phyloP scores from a whole-genome alignment of 2,329 filamentous ascomycete species.

The Atkinsonella hypoxylon region DNA sequence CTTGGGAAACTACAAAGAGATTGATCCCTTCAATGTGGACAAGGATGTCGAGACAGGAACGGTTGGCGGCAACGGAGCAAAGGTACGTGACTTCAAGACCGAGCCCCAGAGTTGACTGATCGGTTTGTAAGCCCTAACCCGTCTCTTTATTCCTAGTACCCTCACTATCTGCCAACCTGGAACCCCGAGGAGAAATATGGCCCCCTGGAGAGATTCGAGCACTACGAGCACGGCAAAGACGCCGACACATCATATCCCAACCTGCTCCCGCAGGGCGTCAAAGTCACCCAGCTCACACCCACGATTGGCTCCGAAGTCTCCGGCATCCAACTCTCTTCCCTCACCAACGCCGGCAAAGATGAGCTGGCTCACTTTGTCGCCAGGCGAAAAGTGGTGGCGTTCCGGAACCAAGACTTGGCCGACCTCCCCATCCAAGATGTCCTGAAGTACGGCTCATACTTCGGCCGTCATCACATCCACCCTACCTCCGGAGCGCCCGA shows the following conservation, averaged over 20 bases:
- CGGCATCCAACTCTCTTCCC: conserved; percentile 58
- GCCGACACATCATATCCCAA: conserved; percentile 59
- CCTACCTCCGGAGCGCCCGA: conserved; percentile 65
- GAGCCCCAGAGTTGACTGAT: neutral
- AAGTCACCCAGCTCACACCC: conserved; percentile 53
- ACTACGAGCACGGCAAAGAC: conserved; percentile 65
- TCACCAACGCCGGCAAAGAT: conserved; percentile 59
- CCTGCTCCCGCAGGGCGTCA: conserved; percentile 42
- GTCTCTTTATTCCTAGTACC: conserved; percentile 40
- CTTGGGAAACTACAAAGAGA: conserved; percentile 20
- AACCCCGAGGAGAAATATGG: conserved; percentile 50
- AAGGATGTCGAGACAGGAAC: conserved; percentile 18
- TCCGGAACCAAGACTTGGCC: conserved; percentile 63
- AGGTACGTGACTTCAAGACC: conserved; percentile 9
- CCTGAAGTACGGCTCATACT: conserved; percentile 60
- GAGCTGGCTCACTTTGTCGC: conserved; percentile 66
- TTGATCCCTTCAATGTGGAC: conserved; percentile 16
- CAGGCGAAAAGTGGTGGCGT: conserved; percentile 66
- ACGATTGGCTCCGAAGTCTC: conserved; percentile 62
- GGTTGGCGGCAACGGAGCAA: conserved; percentile 15
- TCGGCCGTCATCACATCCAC: conserved; percentile 72
- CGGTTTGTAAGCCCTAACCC: neutral
- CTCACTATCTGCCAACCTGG: conserved; percentile 64
- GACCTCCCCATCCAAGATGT: conserved; percentile 59
- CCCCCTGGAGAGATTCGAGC: conserved; percentile 56